Evolutionary conservation across 805 yeast genomes (phyloP), one percentile per base, ranked within the genome.

Genomic region (Saccharomycopsis synnaedendra): DNA sequence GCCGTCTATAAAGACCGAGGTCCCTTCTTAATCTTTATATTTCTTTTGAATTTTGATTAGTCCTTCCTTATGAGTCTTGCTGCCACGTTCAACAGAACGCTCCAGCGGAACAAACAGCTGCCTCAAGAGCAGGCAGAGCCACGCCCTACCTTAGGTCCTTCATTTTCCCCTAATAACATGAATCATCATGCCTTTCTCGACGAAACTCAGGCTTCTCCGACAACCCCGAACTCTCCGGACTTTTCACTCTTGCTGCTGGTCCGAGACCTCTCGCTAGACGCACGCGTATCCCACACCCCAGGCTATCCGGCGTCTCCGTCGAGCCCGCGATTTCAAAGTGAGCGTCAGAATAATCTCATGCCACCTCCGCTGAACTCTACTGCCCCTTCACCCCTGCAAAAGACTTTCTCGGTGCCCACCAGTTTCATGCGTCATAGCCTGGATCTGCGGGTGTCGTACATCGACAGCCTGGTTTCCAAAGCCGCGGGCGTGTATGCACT

Each of bases 371-470:
- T 2, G 19, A 19, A 19, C 19, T 19, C 19, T 19, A 19, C 19
- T 19, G 19, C 19, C 19, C 19, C 19, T 1, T 19, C 19, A 19
- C 19, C 19, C 19, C 19, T 19, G 19, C 19, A 19, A 7, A 38
- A 49, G 27, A 46, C 42, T 30, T 36, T 47, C 32, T 39, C 50
- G 3, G 43, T 49, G 9, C 53, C 53, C 5, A 49, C 53, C 11
- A 43, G 47, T 28, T 43, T 49, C 37, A 29, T 49, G 4, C 30
- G 53, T 5, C 48, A 46, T 10, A 37, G 53, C 4, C 35, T 42
- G 4, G 53, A 49, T 34, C 39, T 47, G 5, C 32, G 53, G 11
- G 47, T 44, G 7, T 49, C 53, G 10, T 49, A 49, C 37, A 43
- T 49, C 11, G 53, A 47, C 37, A 39, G 48, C 47, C 19, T 19